These are phyloP conservation scores for Eutrema yunnanense DNA, from an alignment of 345 rosid genomes.

Conservation along the genomic window DNA sequence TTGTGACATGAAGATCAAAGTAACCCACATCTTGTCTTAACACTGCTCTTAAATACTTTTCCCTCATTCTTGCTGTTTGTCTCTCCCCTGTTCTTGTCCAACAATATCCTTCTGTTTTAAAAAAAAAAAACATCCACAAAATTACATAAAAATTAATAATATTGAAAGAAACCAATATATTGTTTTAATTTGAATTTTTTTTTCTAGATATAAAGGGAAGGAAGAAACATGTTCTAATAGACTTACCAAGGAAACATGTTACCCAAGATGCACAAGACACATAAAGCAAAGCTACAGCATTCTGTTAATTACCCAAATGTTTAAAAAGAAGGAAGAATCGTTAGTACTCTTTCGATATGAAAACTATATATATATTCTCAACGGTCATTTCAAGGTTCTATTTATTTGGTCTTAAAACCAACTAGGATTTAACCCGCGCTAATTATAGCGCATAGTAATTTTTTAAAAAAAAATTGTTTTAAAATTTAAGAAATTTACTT, in stretches of 20 bases:
- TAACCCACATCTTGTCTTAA: slow-evolving; percentile 90
- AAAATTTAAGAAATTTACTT: no score
- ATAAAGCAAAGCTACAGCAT: slow-evolving; percentile 54
- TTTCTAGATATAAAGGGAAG: background rate
- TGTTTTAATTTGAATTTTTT: background rate
- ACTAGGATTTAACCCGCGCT: no score
- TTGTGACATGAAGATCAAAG: slow-evolving; percentile 78
- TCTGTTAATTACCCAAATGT: slow-evolving; percentile 36
- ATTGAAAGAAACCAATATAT: background rate
- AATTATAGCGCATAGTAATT: no score
- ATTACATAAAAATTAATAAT: background rate
- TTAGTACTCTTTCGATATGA: background rate
- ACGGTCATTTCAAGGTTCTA: background rate
- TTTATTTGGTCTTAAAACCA: background rate
- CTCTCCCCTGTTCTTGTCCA: slow-evolving; percentile 96
- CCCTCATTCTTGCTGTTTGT: slow-evolving; percentile 70
- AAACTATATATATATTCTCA: background rate
- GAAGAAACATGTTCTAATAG: background rate
- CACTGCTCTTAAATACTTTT: slow-evolving; percentile 79
- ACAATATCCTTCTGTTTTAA: slow-evolving; percentile 68
- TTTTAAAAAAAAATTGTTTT: no score
- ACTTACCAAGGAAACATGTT: slow-evolving; percentile 61
- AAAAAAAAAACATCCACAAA: background rate
- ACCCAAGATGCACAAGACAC: slow-evolving; percentile 59
- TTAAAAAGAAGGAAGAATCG: background rate